Conservation (phyloP, 2,329 filamentous ascomycete genomes). For the Gaeumannomyces sp. region DNA sequence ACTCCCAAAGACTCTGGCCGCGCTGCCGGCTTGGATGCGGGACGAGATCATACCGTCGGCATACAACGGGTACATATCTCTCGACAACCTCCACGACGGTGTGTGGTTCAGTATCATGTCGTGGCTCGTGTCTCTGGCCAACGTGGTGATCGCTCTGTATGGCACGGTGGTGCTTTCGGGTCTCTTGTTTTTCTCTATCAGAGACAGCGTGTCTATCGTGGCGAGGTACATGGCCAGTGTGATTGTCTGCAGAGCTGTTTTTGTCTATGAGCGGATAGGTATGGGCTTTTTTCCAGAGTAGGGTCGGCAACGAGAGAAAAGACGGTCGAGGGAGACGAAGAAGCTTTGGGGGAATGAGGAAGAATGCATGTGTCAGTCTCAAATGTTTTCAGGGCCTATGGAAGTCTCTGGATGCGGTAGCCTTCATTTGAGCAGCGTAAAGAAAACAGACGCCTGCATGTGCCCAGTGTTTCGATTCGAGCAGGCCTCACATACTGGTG, state of each 20-base stretch:
- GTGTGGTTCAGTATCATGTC: neutral
- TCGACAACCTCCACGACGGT: neutral
- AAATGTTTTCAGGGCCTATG: too few relatives aligned
- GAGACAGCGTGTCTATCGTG: slow-evolving; percentile 6
- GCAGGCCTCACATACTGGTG: too few relatives aligned
- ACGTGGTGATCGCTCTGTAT: slow-evolving; percentile 9
- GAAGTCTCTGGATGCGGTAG: too few relatives aligned
- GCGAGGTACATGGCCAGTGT: slow-evolving; percentile 6
- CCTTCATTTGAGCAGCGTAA: too few relatives aligned
- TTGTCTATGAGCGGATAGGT: slow-evolving; percentile 11
- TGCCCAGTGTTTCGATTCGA: too few relatives aligned
- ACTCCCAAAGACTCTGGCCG: neutral
- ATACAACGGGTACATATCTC: slow-evolving; percentile 12
- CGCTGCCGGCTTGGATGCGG: slow-evolving; percentile 13
- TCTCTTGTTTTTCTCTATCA: slow-evolving; percentile 10
- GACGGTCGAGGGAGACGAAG: too few relatives aligned
- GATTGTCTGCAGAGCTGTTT: slow-evolving; percentile 9
- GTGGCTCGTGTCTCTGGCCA: slow-evolving; percentile 1
- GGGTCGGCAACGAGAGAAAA: too few relatives aligned
- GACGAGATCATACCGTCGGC: slow-evolving; percentile 17
- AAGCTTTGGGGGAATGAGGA: too few relatives aligned
- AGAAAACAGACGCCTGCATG: too few relatives aligned
- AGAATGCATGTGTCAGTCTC: too few relatives aligned
- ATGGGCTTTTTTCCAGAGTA: neutral
- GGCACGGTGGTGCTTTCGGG: slow-evolving; percentile 13